Evolutionary conservation across 208 protist genomes (phyloP), one percentile per base, ranked within the genome.

Genomic region (Porcisia hertigi): DNA sequence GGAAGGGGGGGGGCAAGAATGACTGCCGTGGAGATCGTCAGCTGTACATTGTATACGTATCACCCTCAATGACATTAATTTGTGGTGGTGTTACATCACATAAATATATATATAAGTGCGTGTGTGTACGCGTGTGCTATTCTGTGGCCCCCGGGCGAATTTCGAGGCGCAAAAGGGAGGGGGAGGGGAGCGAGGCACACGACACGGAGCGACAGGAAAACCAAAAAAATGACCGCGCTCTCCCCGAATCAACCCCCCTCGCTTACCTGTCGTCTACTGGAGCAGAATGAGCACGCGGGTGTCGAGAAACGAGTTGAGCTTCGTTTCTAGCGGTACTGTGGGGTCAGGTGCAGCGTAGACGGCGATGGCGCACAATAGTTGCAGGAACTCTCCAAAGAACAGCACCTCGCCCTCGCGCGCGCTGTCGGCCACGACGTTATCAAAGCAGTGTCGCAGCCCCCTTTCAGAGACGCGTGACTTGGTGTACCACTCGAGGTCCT

Each of bases 301-400:
- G 25, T 78, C n/a, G 2, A 96, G 54, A 66, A 96, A 96, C 8
- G 0, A 12, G 11, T 65, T 2, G 73, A 92, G 62, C 76, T 96
- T 96, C n/a, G 71, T 80, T 18, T 88, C 76, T 20, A 96, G 81
- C 41, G 91, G 81, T 43, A 79, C 73, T 54, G 77, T 66, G 8
- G 89, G 89, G 81, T 87, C 85, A 9, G 83, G 71, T 12, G 87
- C 52, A 49, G 75, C 70, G 70, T 88, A 94, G n/a, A 55, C 59
- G 12, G 85, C 49, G 36, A 96, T 30, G 39, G 87, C 86, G 75
- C 89, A 96, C 25, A 96, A 57, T 8, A 94, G 71, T 43, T 89
- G 86, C 34, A 88, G 60, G 75, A 87, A 96, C 79, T 96, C 91
- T 12, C 83, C 43, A 72, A 88, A 94, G 79, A 95, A 95, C 9